Evolutionary conservation across 768 basidiomycete genomes (phyloP), one percentile per base, ranked within the genome.

Genomic region (Phanerochaete carnosa): DNA sequence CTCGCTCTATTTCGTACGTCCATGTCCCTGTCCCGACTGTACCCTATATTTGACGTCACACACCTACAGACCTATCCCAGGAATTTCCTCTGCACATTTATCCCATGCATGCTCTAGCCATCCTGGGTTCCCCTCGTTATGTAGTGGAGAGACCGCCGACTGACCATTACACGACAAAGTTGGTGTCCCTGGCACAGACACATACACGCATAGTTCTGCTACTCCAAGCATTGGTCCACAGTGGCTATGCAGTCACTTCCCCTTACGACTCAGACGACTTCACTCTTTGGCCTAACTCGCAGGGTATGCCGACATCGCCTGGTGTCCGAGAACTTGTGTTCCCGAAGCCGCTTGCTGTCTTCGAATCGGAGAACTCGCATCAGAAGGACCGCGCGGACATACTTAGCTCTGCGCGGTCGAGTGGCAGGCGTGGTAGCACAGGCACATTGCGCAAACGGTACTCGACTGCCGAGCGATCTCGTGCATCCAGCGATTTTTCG

Each of bases 201-300:
- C 89, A 93, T 68, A 88, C 90, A 15, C 84, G 90, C 11, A 84
- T 90, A 65, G 86, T 91, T 23, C 80, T 93, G 19, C 76, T 90
- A 19, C 74, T 92, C 3, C 91, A 92, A 64, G 83, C 89, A 1
- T 74, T 91, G 45, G 84, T 86, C 0, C 85, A 92, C 67, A 86
- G 86, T 60, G 84, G 86, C 0, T 68, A 73, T 23, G 66, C 77
- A 6, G 77, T 83, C 15, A 68, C 82, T 6, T 78, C 79, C 11
- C 67, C 75, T 15, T 84, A 85, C 58, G 73, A 73, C 15, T 81
- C 83, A 52, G 79, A 81, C 22, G 57, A 62, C 49, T 35, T 71
- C 65, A 45, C 70, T 65, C 13, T 65, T 49, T 53, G 60, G 4
- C 43, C 61, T 9, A 52, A 26, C 29, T 53, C 66, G 50, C 33